Evolutionary conservation across 495 filamentous ascomycete species (phyloP), one percentile per base, ranked within the genome.

Genomic region (Penicillium nucicola): DNA sequence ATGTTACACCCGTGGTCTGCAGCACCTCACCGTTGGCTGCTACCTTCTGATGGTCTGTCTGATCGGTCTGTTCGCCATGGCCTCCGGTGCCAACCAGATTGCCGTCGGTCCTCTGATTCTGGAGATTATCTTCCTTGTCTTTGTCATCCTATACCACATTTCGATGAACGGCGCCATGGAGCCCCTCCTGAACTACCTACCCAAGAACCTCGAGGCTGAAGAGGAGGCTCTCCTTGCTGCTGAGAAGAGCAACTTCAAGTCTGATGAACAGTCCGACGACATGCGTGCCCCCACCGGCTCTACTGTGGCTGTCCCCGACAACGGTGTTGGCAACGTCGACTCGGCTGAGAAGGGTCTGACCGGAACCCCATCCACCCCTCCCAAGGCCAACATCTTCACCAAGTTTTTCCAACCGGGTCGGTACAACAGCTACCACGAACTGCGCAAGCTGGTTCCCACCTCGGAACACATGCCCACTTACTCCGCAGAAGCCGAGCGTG

Each of bases 31-130:
- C 35, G 84, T 87, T 1, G 93, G 93, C 55, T 78, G 93, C 47
- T 98, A 98, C 68, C 71, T 98, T 13, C 79, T 84, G 30, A 83
- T 92, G 52, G 58, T 92, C 50, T 96, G 90, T 69, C 76, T 98
- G 73, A 89, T 98, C 48, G 93, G 91, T 55, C 80, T 98, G 13
- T 93, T 97, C 57, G 90, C 77, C 51, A 85, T 91, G 42, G 83
- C 77, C 9, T 70, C 73, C 7, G 78, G 70, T 18, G 83, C 71
- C 45, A 78, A 86, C 48, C 77, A 72, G 4, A 73, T 77, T 4
- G 76, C 75, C 3, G 55, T 83, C 14, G 93, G 92, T 2, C 93
- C 93, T 5, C 57, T 95, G 48, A 71, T 95, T 44, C 77, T 97
- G 51, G 92, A 93, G 84, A 77, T 93, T 52, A 70, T 88, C 51